Evolutionary conservation across 768 basidiomycete genomes (phyloP).

Genomic region (Aureoboletus auriporus): DNA sequence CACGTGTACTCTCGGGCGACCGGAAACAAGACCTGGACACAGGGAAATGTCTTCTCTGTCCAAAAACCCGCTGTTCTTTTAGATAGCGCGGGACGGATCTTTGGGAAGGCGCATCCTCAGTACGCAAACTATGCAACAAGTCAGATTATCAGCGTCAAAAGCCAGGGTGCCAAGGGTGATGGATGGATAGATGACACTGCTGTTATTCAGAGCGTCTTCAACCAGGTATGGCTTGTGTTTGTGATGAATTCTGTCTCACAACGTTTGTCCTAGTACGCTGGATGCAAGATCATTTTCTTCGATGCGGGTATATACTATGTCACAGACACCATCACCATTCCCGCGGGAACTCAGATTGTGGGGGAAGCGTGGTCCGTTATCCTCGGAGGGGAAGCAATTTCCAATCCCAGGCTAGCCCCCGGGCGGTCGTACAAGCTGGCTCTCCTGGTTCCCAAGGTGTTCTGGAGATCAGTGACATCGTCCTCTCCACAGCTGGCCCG

Average conservation of each 20-base stretch:
- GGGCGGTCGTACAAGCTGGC: conserved; percentile 42
- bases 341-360: conserved; percentile 43
- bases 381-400: conserved; percentile 42
- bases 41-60: conserved; percentile 42
- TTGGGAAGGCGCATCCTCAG: conserved; percentile 62
- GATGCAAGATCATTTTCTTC: conserved; percentile 78
- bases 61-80: conserved; percentile 54
- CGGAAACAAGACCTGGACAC: conserved; percentile 43
- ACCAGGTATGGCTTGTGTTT: conserved; percentile 35
- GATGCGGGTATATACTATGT: conserved; percentile 59
- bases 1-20: conserved; percentile 59
- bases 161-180: conserved; percentile 69
- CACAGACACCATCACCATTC: conserved; percentile 44
- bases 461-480: conserved; percentile 60
- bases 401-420: conserved; percentile 35
- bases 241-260: neutral
- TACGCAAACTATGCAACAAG: conserved; percentile 54
- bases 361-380: conserved; percentile 51
- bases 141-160: conserved; percentile 69
- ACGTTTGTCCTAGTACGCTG: conserved; percentile 44
- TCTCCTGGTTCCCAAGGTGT: conserved; percentile 43
- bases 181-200: conserved; percentile 72
- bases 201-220: conserved; percentile 56
- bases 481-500: conserved; percentile 57
- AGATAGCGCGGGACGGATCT: conserved; percentile 54